These are phyloP conservation scores for Clavaria fumosa DNA, from an alignment of 768 basidiomycete species.

Conservation along the genomic window DNA sequence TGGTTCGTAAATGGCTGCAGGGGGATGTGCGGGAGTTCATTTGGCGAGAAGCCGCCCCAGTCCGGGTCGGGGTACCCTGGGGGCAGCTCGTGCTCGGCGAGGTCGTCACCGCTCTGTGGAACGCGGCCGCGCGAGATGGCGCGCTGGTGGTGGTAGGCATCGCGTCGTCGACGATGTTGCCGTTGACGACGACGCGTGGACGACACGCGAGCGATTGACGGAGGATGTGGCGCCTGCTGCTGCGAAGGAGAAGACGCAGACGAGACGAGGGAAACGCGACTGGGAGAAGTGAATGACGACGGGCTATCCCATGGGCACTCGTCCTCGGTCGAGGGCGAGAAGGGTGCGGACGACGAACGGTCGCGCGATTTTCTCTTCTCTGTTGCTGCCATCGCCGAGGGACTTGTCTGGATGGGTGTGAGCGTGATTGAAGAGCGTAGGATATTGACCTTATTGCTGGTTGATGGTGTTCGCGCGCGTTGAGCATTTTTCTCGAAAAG, in stretches of 20 bases:
- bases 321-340: constrained; percentile 46
- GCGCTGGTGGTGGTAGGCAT: constrained; percentile 1
- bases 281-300: too few species aligned
- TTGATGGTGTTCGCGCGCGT: too few species aligned
- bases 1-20: constrained; percentile 93
- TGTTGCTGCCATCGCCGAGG: constrained; percentile 14
- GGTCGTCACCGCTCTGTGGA: too few species aligned
- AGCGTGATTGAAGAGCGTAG: too few species aligned
- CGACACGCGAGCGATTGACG: too few species aligned
- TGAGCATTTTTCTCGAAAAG: constrained; percentile 6
- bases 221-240: constrained; percentile 49
- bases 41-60: constrained; percentile 33
- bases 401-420: constrained; percentile 23
- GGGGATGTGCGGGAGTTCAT: constrained; percentile 73
- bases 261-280: too few species aligned
- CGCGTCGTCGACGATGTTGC: too few species aligned
- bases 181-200: too few species aligned
- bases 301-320: constrained; percentile 66
- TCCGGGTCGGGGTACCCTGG: constrained; percentile 11
- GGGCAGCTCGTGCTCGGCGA: too few species aligned
- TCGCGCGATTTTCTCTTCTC: constrained; percentile 8
- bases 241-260: constrained; percentile 41
- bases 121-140: too few species aligned
- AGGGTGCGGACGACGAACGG: constrained; percentile 20
- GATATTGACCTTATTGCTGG: too few species aligned